Conservation (phyloP, 2,329 filamentous ascomycete species). For the Epichloe scottii region DNA sequence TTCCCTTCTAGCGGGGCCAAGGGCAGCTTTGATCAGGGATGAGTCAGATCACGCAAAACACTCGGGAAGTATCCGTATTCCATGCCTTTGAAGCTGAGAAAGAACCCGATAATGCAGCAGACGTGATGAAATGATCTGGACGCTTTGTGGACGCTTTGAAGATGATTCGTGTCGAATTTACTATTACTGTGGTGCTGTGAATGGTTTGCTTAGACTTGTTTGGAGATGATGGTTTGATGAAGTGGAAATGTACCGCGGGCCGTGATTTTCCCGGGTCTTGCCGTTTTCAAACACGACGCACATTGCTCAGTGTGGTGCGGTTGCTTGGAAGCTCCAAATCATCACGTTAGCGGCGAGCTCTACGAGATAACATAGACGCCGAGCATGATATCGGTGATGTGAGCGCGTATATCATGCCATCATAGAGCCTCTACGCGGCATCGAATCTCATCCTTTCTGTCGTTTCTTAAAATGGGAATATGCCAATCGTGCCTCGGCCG, state of each 20-base stretch:
- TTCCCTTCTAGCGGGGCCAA: constrained; percentile 1
- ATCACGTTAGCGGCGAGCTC: background rate
- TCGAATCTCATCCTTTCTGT: background rate
- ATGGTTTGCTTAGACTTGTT: no score
- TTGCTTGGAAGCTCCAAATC: background rate
- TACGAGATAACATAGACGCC: background rate
- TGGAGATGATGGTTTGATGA: no score
- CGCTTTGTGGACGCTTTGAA: background rate
- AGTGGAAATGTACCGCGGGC: background rate
- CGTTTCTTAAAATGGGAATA: constrained; percentile 36
- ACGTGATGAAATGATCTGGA: background rate
- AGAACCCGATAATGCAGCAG: no score
- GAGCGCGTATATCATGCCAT: background rate
- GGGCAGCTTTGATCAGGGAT: background rate
- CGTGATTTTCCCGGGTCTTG: background rate
- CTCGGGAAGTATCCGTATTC: background rate
- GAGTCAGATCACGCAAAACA: background rate
- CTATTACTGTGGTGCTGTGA: no score
- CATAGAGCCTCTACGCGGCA: background rate
- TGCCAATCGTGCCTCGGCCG: constrained; percentile 49
- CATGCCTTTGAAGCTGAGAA: no score
- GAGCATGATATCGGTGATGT: constrained; percentile 5
- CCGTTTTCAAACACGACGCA: background rate
- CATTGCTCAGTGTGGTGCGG: background rate
- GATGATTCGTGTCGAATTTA: no score